Conservation (phyloP, 805 yeast species). For the Myxozyma udenii region DNA sequence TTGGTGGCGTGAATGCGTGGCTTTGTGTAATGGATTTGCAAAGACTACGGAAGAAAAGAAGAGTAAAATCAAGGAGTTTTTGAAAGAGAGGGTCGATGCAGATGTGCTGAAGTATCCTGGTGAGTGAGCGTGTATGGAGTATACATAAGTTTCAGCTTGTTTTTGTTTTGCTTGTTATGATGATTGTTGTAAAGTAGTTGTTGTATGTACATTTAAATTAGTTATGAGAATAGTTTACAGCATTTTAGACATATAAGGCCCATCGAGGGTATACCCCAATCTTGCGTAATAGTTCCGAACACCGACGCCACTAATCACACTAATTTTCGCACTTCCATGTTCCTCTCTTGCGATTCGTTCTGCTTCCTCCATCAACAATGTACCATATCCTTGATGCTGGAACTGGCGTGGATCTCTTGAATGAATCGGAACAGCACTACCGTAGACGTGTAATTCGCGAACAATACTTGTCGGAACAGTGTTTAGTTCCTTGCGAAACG, state of each 20-base stretch:
- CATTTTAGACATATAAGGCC: slow-evolving; percentile 93
- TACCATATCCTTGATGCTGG: slow-evolving; percentile 99
- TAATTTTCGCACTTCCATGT: slow-evolving; percentile 85
- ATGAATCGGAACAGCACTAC: slow-evolving; percentile 94
- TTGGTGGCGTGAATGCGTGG: slow-evolving; percentile 27
- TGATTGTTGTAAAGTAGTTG: neutral
- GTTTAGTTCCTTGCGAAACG: slow-evolving; percentile 84
- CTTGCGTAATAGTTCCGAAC: slow-evolving; percentile 93
- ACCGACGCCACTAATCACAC: slow-evolving; percentile 96
- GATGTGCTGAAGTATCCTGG: slow-evolving; percentile 24
- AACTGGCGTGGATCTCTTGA: slow-evolving; percentile 95
- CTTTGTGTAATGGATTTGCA: slow-evolving; percentile 22
- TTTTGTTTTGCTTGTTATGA: neutral
- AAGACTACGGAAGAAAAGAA: slow-evolving; percentile 10
- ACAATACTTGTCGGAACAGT: slow-evolving; percentile 86
- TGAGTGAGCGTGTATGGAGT: neutral
- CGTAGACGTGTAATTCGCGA: slow-evolving; percentile 96
- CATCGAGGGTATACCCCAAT: slow-evolving; percentile 87
- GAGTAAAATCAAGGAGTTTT: slow-evolving; percentile 18
- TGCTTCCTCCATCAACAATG: slow-evolving; percentile 96
- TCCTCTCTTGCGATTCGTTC: slow-evolving; percentile 93
- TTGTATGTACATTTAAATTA: neutral
- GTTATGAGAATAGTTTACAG: slow-evolving; percentile 22
- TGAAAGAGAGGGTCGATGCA: slow-evolving; percentile 19
- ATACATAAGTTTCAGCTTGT: neutral